Evolutionary conservation across 371 early-diverging fungal genomes (phyloP), one percentile per base, ranked within the genome.

Genomic region (Mortierella sp.): DNA sequence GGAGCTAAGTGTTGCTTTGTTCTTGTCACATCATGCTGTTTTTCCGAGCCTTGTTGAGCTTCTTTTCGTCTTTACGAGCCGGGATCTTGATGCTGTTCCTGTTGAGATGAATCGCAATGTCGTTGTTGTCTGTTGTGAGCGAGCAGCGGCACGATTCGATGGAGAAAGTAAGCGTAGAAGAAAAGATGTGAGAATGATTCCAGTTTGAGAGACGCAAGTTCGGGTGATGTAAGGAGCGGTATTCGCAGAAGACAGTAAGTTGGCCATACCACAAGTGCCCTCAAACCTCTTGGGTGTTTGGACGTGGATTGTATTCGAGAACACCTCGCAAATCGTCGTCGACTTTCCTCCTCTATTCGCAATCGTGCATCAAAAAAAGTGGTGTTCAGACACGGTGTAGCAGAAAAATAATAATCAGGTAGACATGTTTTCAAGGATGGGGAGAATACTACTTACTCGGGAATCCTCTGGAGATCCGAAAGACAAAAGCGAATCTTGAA

Each of bases 261-360:
- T n/a, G 11, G 48, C 76, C 79, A 41, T 83, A 83, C 83, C 83
- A 46, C 75, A 78, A 27, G 83, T 83, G 60, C 83, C 83, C 70
- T 78, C 78, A 24, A 83, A 83, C 55, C 75, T 72, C 56, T 83
- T 83, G 21, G 83, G 83, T 44, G 83, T 75, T 58, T 83, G 83
- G 4, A 83, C 83, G 72, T 83, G 83, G 32, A 83, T 75, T 1
- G 70, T 78, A 48, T 83, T 75, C 12, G 83, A 78, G 46, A 78
- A 78, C 6, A 75, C 70, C 16, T 78, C 44, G 21, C 78, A 83
- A 2, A 83, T 68, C 5, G 75, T 77, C 6, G 70, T 49, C 16
- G 82, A 77, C 18, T 8, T 72, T 35, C 78, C 78, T 21, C 76
- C 76, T 55, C 75, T 75, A 75, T 51, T 35, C 18, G 41, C 14